These are phyloP conservation scores for Trichocomaceae sp. DNA, from an alignment of 2,329 filamentous ascomycete species.

Conservation along the genomic window DNA sequence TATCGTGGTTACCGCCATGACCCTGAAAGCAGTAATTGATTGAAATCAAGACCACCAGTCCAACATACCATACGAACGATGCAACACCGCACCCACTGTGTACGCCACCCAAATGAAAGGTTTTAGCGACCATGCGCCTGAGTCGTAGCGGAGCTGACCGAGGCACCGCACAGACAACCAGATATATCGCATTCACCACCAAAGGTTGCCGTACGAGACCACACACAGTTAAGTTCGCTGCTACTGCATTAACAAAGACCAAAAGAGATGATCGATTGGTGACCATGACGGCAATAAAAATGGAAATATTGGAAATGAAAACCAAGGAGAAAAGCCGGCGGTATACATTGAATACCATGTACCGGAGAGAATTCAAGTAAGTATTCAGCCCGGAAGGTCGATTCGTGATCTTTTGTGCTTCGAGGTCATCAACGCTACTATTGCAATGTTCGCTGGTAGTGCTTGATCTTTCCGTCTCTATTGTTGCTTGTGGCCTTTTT, in stretches of 20 bases:
- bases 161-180: slow-evolving; percentile 40
- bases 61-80: slow-evolving; percentile 43
- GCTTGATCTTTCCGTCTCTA: background rate
- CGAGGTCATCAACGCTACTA: slow-evolving; percentile 10
- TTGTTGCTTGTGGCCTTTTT: background rate
- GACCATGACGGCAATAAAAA: slow-evolving; percentile 32
- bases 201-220: slow-evolving; percentile 48
- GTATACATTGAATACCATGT: slow-evolving; percentile 35
- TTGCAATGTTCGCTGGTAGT: background rate
- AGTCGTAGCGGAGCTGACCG: slow-evolving; percentile 40
- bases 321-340: slow-evolving; percentile 39
- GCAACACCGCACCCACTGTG: slow-evolving; percentile 48
- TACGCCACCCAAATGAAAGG: slow-evolving; percentile 51
- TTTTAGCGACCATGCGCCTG: slow-evolving; percentile 43
- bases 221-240: slow-evolving; percentile 43
- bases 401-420: slow-evolving; percentile 20
- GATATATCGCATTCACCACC: slow-evolving; percentile 48
- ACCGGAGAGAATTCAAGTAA: slow-evolving; percentile 24
- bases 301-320: slow-evolving; percentile 33
- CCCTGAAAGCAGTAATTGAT: slow-evolving; percentile 25
- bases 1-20: background rate
- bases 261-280: slow-evolving; percentile 28
- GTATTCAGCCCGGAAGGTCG: slow-evolving; percentile 17
- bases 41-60: slow-evolving; percentile 32
- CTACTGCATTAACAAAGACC: slow-evolving; percentile 37